Evolutionary conservation across 257 asterid species (phyloP), one percentile per base, ranked within the genome.

Genomic region (Catharanthus roseus): DNA sequence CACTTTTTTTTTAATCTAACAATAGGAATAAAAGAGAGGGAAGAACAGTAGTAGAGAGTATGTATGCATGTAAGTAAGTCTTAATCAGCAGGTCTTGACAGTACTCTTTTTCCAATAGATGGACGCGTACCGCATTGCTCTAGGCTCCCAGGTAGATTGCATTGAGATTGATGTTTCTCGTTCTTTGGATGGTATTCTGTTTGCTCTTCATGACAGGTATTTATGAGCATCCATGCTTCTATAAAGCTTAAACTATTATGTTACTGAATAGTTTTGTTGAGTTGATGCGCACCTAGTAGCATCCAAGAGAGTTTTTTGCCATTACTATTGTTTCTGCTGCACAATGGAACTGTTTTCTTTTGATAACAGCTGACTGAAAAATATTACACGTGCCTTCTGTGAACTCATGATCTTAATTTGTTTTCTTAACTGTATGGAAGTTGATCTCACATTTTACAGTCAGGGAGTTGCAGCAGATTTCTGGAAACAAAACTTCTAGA

Each of bases 141-240:
- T 93, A 66, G 63, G 74, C 80, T 91, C 96, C 78, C 85, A 77
- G 83, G 96, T 87, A 71, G 99, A 91, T 69, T 93, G 99, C 77
- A 85, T 93, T 75, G 97, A 93, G 84, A 85, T 93, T 78, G 99
- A 93, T 42, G 93, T 91, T 65, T 93, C 99, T 62, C 97, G 97
- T 76, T 91, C 96, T 77, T 81, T 93, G 69, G 97, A 93, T 72
- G 99, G 99, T 53, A 81, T 87, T 4, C 75, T 93, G 81, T 86
- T 91, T 74, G 96, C 99, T 63, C 91, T 91, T 77, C 99, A 93
- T 76, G 99, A 93, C 85, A 92, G 97, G 99, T 93, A 87, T 51
- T 69, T 65, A 39, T 67, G 36, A 50, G 80, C 72, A 31, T 67
- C 69, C 55, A 34, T 61, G 69, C 71, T 50, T 58, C 70, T 23